phyloP scores from a whole-genome alignment of 2,329 filamentous ascomycete species.

The Stachybotrys elegans region DNA sequence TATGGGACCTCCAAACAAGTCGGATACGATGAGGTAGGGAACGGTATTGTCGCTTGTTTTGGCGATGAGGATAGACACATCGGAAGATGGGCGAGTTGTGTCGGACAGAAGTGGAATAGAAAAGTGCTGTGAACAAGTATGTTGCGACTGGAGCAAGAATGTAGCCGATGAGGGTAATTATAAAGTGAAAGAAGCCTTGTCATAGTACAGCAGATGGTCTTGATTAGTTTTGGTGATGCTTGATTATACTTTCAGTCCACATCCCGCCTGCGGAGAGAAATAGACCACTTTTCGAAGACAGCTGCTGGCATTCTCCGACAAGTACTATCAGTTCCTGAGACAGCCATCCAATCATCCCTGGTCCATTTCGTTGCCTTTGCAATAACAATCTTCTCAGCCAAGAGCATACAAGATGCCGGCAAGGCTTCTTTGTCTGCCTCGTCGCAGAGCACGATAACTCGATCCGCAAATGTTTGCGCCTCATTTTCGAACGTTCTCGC shows the following conservation, averaged over 20 bases:
- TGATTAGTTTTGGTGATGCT: too few species aligned
- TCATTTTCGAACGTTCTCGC: background rate
- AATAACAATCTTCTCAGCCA: background rate
- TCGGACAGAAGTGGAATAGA: too few species aligned
- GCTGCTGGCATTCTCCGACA: background rate
- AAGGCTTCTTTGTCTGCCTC: background rate
- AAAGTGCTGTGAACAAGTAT: too few species aligned
- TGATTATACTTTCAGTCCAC: background rate
- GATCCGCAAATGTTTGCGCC: background rate
- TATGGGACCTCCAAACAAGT: too few species aligned
- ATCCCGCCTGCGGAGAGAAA: background rate
- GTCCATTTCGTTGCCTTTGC: background rate
- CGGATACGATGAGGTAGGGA: too few species aligned
- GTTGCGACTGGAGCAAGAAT: too few species aligned
- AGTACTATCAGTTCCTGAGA: background rate
- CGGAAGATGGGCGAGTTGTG: too few species aligned
- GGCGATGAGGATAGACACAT: too few species aligned
- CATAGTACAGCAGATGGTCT: too few species aligned
- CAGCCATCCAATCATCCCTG: background rate
- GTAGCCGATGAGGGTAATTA: too few species aligned
- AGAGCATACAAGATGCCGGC: background rate
- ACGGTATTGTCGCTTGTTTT: too few species aligned
- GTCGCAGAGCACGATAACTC: background rate
- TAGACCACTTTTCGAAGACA: background rate
- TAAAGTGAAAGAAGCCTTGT: too few species aligned